A percentile compares a stretch with the other conserved stretches of the same genome.
These are phyloP conservation scores for Tilletia indica DNA, from an alignment of 1,284 basidiomycete genomes.

Conservation along the genomic window DNA sequence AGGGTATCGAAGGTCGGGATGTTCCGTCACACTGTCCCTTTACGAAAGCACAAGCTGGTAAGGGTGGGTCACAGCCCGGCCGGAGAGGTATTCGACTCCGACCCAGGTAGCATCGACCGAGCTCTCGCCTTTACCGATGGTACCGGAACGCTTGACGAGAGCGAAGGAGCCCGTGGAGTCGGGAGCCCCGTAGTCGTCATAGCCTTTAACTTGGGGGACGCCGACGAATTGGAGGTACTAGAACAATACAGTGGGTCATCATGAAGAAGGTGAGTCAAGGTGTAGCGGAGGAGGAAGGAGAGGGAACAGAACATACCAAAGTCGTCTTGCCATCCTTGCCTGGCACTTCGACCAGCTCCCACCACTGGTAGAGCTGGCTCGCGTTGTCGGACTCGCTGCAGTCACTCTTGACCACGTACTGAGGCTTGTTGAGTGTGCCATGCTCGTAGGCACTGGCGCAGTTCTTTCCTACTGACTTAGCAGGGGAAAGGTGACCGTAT, in stretches of 20 bases:
- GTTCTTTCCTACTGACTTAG: not conserved
- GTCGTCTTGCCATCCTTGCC: constrained; percentile 1
- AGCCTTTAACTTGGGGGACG: constrained; percentile 13
- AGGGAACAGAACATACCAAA: constrained; percentile 12
- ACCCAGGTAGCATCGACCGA: not conserved
- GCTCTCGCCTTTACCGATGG: constrained; percentile 11
- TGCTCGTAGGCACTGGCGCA: not conserved
- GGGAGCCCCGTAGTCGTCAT: not conserved
- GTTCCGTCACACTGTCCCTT: not conserved
- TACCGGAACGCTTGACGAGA: constrained; percentile 12
- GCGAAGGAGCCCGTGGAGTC: constrained; percentile 4
- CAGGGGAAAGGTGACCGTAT: not conserved
- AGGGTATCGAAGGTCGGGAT: too few species aligned
- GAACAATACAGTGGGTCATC: too few species aligned
- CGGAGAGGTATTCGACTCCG: constrained; percentile 7
- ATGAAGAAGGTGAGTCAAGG: not conserved
- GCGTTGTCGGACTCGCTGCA: not conserved
- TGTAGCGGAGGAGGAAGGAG: constrained; percentile 4
- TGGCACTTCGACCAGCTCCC: constrained; percentile 20
- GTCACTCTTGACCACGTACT: not conserved
- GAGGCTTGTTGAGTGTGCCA: not conserved
- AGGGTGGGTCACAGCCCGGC: not conserved
- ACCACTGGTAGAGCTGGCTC: constrained; percentile 4
- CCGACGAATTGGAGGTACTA: constrained; percentile 21
- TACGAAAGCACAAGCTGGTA: constrained; percentile 9